Conservation (phyloP, 2,329 filamentous ascomycete species). For the Zasmidium cellare region DNA sequence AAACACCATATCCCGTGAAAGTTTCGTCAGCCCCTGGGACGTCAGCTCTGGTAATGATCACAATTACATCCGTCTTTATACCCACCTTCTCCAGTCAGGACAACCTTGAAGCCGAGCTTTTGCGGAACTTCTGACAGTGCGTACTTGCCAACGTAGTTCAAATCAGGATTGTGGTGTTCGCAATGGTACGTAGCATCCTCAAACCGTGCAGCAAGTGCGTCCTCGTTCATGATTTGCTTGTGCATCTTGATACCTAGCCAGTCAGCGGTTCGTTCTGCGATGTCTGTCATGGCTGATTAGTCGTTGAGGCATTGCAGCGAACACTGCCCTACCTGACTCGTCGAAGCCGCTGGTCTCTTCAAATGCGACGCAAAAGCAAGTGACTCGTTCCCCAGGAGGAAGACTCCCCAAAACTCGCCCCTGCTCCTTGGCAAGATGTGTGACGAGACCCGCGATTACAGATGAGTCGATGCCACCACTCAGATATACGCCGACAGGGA, state of each 20-base stretch:
- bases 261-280: constrained; percentile 50
- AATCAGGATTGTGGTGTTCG: constrained; percentile 50
- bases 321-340: constrained; percentile 41
- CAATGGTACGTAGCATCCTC: constrained; percentile 48
- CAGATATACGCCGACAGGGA: constrained; percentile 58
- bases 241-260: constrained; percentile 49
- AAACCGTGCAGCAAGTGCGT: constrained; percentile 43
- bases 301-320: background rate
- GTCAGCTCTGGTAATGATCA: background rate
- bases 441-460: constrained; percentile 57
- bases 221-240: constrained; percentile 47
- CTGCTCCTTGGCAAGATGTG: constrained; percentile 51
- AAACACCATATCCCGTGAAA: constrained; percentile 55
- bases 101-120: constrained; percentile 53
- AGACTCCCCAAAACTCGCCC: constrained; percentile 50
- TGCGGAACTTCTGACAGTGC: constrained; percentile 49
- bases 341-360: constrained; percentile 51
- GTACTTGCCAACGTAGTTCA: constrained; percentile 55
- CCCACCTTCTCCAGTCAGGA: constrained; percentile 37
- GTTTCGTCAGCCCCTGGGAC: constrained; percentile 47
- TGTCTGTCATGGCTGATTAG: constrained; percentile 26
- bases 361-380: constrained; percentile 57
- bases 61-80: background rate
- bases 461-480: constrained; percentile 61
- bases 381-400: constrained; percentile 40